Conservation (phyloP, 2,329 filamentous ascomycete genomes). For the Periconia digitata region DNA sequence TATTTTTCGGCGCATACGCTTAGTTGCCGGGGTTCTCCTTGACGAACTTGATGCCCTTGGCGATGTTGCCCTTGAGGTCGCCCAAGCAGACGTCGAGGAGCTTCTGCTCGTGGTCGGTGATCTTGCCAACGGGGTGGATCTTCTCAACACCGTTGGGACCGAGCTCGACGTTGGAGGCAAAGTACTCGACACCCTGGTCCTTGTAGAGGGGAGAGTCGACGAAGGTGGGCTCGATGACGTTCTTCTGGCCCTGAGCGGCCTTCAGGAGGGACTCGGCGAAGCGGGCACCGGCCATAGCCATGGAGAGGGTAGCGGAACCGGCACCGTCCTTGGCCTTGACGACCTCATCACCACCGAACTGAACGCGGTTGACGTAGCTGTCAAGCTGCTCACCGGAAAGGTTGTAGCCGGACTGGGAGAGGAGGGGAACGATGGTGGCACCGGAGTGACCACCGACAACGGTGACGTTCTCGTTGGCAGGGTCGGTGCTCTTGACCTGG, state of each 20-base stretch:
- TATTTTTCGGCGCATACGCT: constrained; percentile 8
- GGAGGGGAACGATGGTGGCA: constrained; percentile 96
- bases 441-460: constrained; percentile 97
- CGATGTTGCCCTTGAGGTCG: constrained; percentile 91
- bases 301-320: constrained; percentile 95
- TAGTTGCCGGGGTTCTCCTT: constrained; percentile 56
- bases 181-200: constrained; percentile 97
- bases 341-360: constrained; percentile 99
- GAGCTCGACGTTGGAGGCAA: constrained; percentile 92
- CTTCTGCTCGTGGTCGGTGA: constrained; percentile 84
- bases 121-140: constrained; percentile 82
- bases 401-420: constrained; percentile 90
- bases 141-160: constrained; percentile 95
- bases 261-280: constrained; percentile 91
- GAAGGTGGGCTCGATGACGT: constrained; percentile 92
- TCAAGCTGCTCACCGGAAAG: constrained; percentile 75
- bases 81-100: constrained; percentile 81
- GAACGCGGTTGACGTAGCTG: constrained; percentile 86
- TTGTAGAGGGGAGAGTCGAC: constrained; percentile 98
- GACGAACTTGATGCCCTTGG: constrained; percentile 77
- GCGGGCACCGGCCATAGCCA: constrained; percentile 90
- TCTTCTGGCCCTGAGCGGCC: constrained; percentile 90
- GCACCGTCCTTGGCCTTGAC: constrained; percentile 99
- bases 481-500: constrained; percentile 88
- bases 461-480: constrained; percentile 88